Evolutionary conservation across 2,329 filamentous ascomycete genomes (phyloP).

Genomic region (Coleophoma cylindrospora): DNA sequence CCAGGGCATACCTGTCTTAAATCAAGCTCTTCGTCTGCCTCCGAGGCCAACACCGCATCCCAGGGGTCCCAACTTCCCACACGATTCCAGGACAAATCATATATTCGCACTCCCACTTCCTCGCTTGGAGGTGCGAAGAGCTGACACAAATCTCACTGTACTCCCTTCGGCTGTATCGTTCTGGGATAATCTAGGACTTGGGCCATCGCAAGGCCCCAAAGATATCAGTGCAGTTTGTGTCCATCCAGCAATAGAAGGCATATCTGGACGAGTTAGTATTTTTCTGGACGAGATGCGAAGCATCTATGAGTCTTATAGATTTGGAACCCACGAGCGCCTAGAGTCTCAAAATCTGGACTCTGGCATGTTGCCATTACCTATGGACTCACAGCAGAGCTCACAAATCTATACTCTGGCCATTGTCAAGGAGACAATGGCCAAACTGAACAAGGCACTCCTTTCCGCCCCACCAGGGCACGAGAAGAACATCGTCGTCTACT

Average conservation of each 20-base stretch:
- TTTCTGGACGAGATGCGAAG: slow-evolving; percentile 67
- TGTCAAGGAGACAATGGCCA: slow-evolving; percentile 22
- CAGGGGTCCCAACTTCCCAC: slow-evolving; percentile 11
- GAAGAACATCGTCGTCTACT: slow-evolving; percentile 68
- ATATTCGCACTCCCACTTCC: slow-evolving; percentile 62
- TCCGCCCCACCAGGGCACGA: slow-evolving; percentile 27
- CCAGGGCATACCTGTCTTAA: slow-evolving; percentile 49
- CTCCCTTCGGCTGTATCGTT: slow-evolving; percentile 71
- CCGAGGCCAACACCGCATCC: slow-evolving; percentile 22
- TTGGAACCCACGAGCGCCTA: slow-evolving; percentile 56
- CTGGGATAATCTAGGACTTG: slow-evolving; percentile 76
- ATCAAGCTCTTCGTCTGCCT: slow-evolving; percentile 43
- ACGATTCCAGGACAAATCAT: slow-evolving; percentile 38
- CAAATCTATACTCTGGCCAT: slow-evolving; percentile 25
- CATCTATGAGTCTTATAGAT: slow-evolving; percentile 67
- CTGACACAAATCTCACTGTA: slow-evolving; percentile 65
- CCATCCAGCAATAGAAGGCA: slow-evolving; percentile 60
- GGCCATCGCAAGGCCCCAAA: slow-evolving; percentile 66
- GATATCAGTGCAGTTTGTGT: slow-evolving; percentile 67
- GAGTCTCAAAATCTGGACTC: slow-evolving; percentile 30
- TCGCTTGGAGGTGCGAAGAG: slow-evolving; percentile 66
- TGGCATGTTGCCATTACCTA: slow-evolving; percentile 20
- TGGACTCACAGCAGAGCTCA: slow-evolving; percentile 26
- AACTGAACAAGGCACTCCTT: slow-evolving; percentile 21
- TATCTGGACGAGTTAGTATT: slow-evolving; percentile 52